Conservation (phyloP, 164 flowering plant genomes). For the Pachysandra terminalis region DNA sequence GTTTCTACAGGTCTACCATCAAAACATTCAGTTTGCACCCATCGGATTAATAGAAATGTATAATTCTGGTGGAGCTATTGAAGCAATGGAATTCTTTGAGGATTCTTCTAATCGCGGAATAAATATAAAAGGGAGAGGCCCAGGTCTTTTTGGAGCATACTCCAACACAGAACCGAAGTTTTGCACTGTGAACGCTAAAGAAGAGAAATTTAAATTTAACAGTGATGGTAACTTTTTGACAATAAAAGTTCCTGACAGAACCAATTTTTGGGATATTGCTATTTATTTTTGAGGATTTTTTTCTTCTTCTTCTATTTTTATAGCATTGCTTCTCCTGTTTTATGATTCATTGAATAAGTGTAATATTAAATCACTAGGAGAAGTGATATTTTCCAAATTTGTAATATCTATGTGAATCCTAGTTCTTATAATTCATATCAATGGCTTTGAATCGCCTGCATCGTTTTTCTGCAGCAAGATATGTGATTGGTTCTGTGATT, state of each 20-base stretch:
- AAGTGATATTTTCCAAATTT: too few species aligned
- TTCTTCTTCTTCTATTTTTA: neutral
- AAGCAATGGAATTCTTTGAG: constrained; percentile 25
- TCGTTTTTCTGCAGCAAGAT: too few species aligned
- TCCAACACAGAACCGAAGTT: constrained; percentile 37
- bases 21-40: constrained; percentile 47
- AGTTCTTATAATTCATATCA: too few species aligned
- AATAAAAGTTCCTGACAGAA: constrained; percentile 30
- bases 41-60: constrained; percentile 62
- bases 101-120: constrained; percentile 19
- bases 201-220: constrained; percentile 27
- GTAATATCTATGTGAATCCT: neutral
- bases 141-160: constrained; percentile 53
- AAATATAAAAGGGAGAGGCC: constrained; percentile 46
- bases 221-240: constrained; percentile 34
- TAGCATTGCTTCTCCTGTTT: neutral
- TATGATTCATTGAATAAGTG: neutral
- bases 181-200: constrained; percentile 35
- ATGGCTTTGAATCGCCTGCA: too few species aligned
- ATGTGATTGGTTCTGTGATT: too few species aligned
- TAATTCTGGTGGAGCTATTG: constrained; percentile 66
- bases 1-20: constrained; percentile 35
- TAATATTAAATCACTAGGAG: neutral
- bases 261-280: constrained; percentile 38
- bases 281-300: constrained; percentile 29